Percentiles rank a stretch among this genome's conserved stretches.
Conservation (phyloP, 805 yeast genomes). For the Pichia insulana region DNA sequence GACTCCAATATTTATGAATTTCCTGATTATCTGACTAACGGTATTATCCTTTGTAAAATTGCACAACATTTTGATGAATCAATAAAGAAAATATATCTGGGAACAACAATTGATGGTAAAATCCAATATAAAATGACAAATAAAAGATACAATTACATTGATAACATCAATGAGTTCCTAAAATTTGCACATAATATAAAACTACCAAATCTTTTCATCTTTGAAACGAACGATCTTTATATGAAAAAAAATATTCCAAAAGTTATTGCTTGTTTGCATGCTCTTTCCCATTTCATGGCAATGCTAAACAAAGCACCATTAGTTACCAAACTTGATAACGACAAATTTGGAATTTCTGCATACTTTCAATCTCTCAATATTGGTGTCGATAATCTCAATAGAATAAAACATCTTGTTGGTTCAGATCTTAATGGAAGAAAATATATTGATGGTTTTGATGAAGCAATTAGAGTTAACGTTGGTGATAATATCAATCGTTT, state of each 20-base stretch:
- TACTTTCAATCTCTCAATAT: constrained; percentile 16
- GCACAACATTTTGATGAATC: constrained; percentile 65
- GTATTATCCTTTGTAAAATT: constrained; percentile 75
- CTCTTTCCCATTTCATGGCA: constrained; percentile 66
- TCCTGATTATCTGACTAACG: constrained; percentile 67
- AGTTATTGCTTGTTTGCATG: constrained; percentile 89
- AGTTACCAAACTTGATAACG: constrained; percentile 54
- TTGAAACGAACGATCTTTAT: constrained; percentile 87
- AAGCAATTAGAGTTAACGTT: constrained; percentile 27
- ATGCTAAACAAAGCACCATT: constrained; percentile 49
- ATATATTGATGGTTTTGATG: constrained; percentile 21
- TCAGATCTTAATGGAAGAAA: constrained; percentile 36
- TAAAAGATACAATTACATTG: constrained; percentile 83
- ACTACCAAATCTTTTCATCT: constrained; percentile 81
- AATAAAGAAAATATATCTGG: constrained; percentile 47
- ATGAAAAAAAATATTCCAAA: constrained; percentile 89
- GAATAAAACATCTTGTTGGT: constrained; percentile 59
- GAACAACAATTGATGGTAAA: constrained; percentile 22
- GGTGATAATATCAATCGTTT: constrained; percentile 20
- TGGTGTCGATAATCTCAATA: constrained; percentile 59
- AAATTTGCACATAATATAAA: constrained; percentile 56
- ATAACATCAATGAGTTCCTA: constrained; percentile 81
- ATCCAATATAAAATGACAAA: constrained; percentile 25
- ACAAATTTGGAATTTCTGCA: constrained; percentile 3
- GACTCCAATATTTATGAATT: constrained; percentile 38